These are phyloP conservation scores for Trichophyton rubrum DNA, from an alignment of 2,329 filamentous ascomycete species.

Conservation along the genomic window DNA sequence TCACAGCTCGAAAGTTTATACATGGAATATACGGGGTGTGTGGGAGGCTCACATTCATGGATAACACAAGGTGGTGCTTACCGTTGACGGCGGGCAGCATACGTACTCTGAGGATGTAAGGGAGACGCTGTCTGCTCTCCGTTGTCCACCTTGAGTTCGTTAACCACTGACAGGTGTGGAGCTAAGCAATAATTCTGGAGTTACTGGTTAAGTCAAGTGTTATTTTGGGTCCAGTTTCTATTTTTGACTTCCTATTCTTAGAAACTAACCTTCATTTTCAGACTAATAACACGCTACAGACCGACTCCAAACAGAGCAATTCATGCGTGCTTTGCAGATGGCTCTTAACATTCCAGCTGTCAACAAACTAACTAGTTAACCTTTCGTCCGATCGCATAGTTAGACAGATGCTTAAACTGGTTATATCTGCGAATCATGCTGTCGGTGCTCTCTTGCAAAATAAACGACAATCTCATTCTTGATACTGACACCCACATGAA, in stretches of 20 bases:
- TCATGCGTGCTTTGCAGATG: not conserved
- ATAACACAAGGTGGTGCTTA: not conserved
- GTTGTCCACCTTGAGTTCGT: not conserved
- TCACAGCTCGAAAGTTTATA: not conserved
- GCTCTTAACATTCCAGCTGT: conserved; percentile 2
- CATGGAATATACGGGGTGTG: not conserved
- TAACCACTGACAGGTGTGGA: not conserved
- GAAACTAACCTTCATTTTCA: not conserved
- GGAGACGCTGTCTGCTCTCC: not conserved
- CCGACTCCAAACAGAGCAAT: too few relatives aligned
- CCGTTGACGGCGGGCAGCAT: not conserved
- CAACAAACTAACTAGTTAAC: not conserved
- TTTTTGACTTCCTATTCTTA: not conserved
- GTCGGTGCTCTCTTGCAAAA: conserved; percentile 6
- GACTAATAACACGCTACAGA: too few relatives aligned
- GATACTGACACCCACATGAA: not conserved
- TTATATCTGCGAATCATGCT: conserved; percentile 7
- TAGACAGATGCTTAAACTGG: not conserved
- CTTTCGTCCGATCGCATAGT: conserved; percentile 5
- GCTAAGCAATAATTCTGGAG: not conserved
- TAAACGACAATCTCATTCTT: not conserved
- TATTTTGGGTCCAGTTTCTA: not conserved
- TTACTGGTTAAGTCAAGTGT: too few relatives aligned
- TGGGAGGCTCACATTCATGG: not conserved
- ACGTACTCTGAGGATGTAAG: not conserved